Percentiles rank a stretch among this genome's conserved stretches.
Conservation (phyloP, 2,329 filamentous ascomycete genomes). For the Cercospora citrullina region DNA sequence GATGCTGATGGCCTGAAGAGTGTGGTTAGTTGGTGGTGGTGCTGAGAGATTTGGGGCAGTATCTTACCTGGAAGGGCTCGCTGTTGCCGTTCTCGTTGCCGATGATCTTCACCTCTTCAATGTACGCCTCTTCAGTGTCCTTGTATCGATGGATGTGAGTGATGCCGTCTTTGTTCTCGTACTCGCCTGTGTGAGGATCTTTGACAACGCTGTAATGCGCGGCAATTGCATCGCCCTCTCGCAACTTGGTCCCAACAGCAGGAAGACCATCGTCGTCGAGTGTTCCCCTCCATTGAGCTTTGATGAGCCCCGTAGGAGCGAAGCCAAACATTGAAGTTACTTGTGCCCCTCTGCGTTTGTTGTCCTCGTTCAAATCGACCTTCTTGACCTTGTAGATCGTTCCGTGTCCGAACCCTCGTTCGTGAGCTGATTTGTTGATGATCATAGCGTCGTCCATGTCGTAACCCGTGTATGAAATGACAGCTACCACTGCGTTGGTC, state of each 20-base stretch:
- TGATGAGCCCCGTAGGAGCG: slow-evolving; percentile 72
- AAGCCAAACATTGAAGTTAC: slow-evolving; percentile 88
- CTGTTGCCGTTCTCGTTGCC: slow-evolving; percentile 81
- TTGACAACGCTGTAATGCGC: slow-evolving; percentile 86
- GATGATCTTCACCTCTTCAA: slow-evolving; percentile 90
- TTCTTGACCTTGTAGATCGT: slow-evolving; percentile 98
- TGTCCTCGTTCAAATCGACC: slow-evolving; percentile 78
- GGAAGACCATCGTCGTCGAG: slow-evolving; percentile 89
- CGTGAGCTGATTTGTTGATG: slow-evolving; percentile 93
- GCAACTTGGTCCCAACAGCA: slow-evolving; percentile 72
- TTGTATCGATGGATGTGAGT: slow-evolving; percentile 95
- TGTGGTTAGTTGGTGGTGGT: not conserved
- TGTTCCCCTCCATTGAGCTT: slow-evolving; percentile 66
- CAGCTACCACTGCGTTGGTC: slow-evolving; percentile 90
- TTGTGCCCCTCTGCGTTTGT: slow-evolving; percentile 56
- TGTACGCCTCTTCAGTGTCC: slow-evolving; percentile 80
- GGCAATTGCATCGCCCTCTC: slow-evolving; percentile 79
- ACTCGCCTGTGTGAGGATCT: slow-evolving; percentile 68
- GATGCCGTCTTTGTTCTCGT: slow-evolving; percentile 80
- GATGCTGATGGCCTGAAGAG: slow-evolving; percentile 83
- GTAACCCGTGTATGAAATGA: slow-evolving; percentile 98
- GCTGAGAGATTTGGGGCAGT: not conserved
- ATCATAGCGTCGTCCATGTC: slow-evolving; percentile 99
- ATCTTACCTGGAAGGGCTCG: slow-evolving; percentile 52
- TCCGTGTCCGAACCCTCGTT: slow-evolving; percentile 91